A percentile compares a stretch with the other conserved stretches of the same genome.
Conservation (phyloP, 2,329 filamentous ascomycete species). For the Scedosporium boydii region DNA sequence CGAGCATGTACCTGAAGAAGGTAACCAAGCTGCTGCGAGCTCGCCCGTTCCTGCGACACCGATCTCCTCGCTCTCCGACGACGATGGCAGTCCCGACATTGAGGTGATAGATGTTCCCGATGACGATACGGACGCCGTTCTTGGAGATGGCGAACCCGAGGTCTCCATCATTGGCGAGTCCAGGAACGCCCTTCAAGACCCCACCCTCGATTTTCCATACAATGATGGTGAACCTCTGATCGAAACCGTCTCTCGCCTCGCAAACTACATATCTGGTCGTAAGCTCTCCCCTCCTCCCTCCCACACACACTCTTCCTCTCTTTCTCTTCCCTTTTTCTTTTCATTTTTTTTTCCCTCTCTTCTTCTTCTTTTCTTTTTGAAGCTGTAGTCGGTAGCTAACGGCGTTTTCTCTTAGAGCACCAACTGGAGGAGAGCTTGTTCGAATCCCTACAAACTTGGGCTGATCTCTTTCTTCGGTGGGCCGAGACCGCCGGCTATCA, state of each 20-base stretch:
- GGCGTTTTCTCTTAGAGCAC: not conserved
- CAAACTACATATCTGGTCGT: conserved; percentile 14
- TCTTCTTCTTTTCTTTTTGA: not conserved
- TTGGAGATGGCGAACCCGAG: conserved; percentile 19
- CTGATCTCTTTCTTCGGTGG: conserved; percentile 36
- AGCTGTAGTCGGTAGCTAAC: not conserved
- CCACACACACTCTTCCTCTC: too few species aligned
- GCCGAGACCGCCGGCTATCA: conserved; percentile 23
- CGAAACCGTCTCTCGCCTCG: conserved; percentile 18
- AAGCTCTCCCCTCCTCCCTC: conserved; percentile 2
- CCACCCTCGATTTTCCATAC: conserved; percentile 29
- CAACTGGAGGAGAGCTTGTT: conserved; percentile 33
- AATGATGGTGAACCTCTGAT: conserved; percentile 12
- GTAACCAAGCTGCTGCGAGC: not conserved
- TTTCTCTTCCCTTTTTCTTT: not conserved
- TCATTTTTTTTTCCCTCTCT: not conserved
- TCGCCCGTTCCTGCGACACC: not conserved
- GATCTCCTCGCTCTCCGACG: conserved; percentile 27
- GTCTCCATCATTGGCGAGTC: conserved; percentile 10
- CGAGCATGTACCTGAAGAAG: not conserved
- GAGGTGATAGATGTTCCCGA: conserved; percentile 31
- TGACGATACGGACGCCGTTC: conserved; percentile 18
- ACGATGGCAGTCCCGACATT: conserved; percentile 31
- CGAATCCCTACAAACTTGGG: conserved; percentile 37
- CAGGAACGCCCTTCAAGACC: conserved; percentile 19